A percentile compares a stretch with the other conserved stretches of the same genome.
Evolutionary conservation across 768 basidiomycete genomes (phyloP).

Genomic region (Cytidiella melzeri): DNA sequence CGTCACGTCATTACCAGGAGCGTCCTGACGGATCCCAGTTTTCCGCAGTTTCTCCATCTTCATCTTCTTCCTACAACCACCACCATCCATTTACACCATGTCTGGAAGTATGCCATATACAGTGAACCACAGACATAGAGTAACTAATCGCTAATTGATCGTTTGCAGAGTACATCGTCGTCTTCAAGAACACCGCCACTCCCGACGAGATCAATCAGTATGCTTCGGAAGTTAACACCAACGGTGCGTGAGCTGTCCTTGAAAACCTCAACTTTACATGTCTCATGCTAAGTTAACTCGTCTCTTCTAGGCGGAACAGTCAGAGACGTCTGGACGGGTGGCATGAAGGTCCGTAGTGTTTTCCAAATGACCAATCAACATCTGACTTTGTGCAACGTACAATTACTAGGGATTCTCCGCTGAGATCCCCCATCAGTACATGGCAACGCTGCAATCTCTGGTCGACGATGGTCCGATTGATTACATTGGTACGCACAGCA

Average conservation of each 20-base stretch:
- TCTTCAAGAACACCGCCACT: constrained; percentile 44
- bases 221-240: constrained; percentile 29
- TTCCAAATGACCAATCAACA: too few species aligned
- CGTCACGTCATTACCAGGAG: neutral
- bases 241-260: constrained; percentile 34
- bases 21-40: neutral
- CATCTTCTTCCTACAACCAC: neutral
- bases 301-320: constrained; percentile 39
- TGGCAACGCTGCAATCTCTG: constrained; percentile 29
- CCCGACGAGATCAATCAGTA: constrained; percentile 37
- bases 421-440: constrained; percentile 26
- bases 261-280: neutral
- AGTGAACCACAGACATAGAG: neutral
- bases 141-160: neutral
- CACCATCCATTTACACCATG: neutral
- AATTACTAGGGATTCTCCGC: constrained; percentile 45
- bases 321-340: constrained; percentile 28
- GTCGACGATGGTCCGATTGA: constrained; percentile 30
- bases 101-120: constrained; percentile 3
- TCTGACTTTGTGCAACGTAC: too few species aligned
- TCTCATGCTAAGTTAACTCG: too few species aligned
- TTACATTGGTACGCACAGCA: constrained; percentile 46
- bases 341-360: constrained; percentile 34
- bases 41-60: neutral
- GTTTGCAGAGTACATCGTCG: constrained; percentile 47